These are phyloP conservation scores for Haplosporangium sp. DNA, from an alignment of 371 early-diverging fungal species.

Conservation along the genomic window DNA sequence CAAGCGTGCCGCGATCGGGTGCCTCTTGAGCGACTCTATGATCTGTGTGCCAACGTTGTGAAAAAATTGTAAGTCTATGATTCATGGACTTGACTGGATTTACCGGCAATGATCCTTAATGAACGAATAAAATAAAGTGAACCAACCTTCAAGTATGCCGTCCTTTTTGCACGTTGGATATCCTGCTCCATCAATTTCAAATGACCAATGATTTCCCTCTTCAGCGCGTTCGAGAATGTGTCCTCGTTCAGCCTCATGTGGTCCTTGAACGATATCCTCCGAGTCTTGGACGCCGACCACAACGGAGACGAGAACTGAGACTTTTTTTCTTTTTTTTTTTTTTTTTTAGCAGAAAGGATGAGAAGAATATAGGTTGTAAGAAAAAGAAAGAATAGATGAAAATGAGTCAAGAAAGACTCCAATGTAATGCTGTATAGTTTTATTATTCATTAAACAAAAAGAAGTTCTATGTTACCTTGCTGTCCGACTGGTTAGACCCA, in stretches of 20 bases:
- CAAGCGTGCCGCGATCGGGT: constrained; percentile 17
- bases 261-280: constrained; percentile 20
- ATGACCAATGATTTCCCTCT: constrained; percentile 22
- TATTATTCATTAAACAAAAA: neutral
- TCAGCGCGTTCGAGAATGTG: neutral
- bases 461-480: constrained; percentile 37
- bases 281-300: constrained; percentile 27
- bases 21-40: constrained; percentile 20
- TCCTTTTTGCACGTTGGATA: constrained; percentile 35
- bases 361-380: neutral
- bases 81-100: neutral
- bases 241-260: neutral
- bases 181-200: constrained; percentile 24
- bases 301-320: constrained; percentile 29
- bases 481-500: constrained; percentile 5
- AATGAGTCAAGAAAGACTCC: neutral
- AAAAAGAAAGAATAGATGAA: neutral
- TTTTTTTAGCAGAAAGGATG: neutral
- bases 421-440: neutral
- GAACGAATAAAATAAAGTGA: neutral
- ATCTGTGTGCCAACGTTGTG: constrained; percentile 10
- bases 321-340: too few relatives aligned
- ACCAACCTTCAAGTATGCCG: constrained; percentile 32
- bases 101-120: neutral
- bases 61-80: neutral